Conservation (phyloP, 805 yeast species). For the Scheffersomyces coipomensis region DNA sequence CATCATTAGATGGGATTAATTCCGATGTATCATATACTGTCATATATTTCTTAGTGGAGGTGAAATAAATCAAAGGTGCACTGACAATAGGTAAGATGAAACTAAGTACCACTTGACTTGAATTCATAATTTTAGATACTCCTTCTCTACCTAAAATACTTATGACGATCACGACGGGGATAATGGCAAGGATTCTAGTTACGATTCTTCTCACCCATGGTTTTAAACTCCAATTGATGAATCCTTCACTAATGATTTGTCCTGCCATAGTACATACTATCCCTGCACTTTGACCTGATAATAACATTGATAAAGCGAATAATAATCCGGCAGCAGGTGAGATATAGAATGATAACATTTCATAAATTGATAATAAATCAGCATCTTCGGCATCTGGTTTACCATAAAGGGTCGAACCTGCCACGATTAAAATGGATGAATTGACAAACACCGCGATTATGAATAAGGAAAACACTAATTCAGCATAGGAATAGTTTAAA, state of each 20-base stretch:
- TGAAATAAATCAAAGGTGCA: constrained; percentile 46
- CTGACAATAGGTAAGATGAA: constrained; percentile 43
- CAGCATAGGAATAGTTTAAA: constrained; percentile 37
- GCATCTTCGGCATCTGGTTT: constrained; percentile 47
- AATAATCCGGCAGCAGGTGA: constrained; percentile 45
- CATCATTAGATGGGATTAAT: constrained; percentile 7
- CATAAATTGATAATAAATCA: constrained; percentile 42
- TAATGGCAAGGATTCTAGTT: constrained; percentile 40
- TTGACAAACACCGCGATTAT: constrained; percentile 45
- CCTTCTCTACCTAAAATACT: constrained; percentile 41
- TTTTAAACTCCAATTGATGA: constrained; percentile 41
- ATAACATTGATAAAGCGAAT: constrained; percentile 45
- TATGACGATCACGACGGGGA: constrained; percentile 41
- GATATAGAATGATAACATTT: constrained; percentile 42
- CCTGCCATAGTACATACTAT: constrained; percentile 51
- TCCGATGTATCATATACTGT: constrained; percentile 27
- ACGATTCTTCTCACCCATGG: constrained; percentile 45
- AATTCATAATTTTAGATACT: constrained; percentile 43
- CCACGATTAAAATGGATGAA: constrained; percentile 44
- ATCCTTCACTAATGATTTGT: constrained; percentile 45
- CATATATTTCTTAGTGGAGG: constrained; percentile 38
- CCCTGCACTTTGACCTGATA: constrained; percentile 48
- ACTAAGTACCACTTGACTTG: constrained; percentile 44
- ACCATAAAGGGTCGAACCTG: constrained; percentile 39
- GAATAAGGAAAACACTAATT: constrained; percentile 39